Evolutionary conservation across 2,329 filamentous ascomycete species (phyloP).

Genomic region (Ophiosphaerella narmari): DNA sequence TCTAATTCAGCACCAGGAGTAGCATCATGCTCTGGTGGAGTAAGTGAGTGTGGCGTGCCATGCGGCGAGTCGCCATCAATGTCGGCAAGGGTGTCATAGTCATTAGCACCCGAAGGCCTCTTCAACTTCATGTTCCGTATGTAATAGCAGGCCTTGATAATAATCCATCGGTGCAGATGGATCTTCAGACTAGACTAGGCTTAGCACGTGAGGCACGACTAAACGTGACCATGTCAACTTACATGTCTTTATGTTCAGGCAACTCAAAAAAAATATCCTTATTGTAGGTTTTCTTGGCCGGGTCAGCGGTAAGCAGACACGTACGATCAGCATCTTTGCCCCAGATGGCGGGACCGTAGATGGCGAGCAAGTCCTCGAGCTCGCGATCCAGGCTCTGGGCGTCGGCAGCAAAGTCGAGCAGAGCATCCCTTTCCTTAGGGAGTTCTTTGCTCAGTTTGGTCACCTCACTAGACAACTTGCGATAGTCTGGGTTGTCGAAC

Average conservation of each 20-base stretch:
- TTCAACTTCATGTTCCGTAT: slow-evolving; percentile 46
- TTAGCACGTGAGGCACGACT: slow-evolving; percentile 13
- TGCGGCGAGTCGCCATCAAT: slow-evolving; percentile 35
- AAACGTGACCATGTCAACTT: slow-evolving; percentile 14
- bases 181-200: slow-evolving; percentile 34
- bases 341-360: slow-evolving; percentile 43
- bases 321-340: slow-evolving; percentile 39
- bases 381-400: slow-evolving; percentile 36
- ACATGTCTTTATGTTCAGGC: slow-evolving; percentile 40
- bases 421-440: slow-evolving; percentile 43
- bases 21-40: slow-evolving; percentile 27
- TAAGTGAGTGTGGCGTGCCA: slow-evolving; percentile 34
- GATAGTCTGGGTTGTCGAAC: slow-evolving; percentile 45
- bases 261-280: slow-evolving; percentile 41
- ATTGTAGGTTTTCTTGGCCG: slow-evolving; percentile 42
- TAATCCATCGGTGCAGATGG: slow-evolving; percentile 46
- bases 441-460: slow-evolving; percentile 43
- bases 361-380: slow-evolving; percentile 39
- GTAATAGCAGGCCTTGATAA: slow-evolving; percentile 47
- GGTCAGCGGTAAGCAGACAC: slow-evolving; percentile 38
- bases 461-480: slow-evolving; percentile 43
- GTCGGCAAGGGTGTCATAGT: slow-evolving; percentile 38
- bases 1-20: slow-evolving; percentile 26
- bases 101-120: slow-evolving; percentile 34
- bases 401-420: slow-evolving; percentile 45